phyloP scores from a whole-genome alignment of 495 filamentous ascomycete genomes.

The Aspergillus campestris region DNA sequence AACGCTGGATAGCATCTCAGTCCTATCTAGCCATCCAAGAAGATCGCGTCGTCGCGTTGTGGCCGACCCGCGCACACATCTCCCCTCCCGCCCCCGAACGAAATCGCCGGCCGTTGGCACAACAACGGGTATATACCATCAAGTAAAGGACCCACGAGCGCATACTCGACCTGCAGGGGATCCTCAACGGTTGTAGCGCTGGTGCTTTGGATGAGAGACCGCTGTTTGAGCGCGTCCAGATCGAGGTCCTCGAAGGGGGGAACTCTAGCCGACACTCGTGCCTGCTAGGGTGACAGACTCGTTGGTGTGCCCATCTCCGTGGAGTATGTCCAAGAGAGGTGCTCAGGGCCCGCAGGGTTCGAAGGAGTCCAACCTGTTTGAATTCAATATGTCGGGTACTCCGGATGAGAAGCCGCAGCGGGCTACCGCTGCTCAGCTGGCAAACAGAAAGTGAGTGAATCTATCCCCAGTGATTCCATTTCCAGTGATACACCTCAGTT shows the following conservation, averaged over 20 bases:
- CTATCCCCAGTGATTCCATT: constrained; percentile 5
- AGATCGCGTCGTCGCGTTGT: no score
- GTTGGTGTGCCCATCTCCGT: constrained; percentile 1
- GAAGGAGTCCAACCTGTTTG: constrained; percentile 19
- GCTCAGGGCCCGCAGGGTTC: constrained; percentile 29
- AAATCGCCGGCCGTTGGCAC: no score
- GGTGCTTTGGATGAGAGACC: constrained; percentile 9
- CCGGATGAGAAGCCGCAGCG: constrained; percentile 40
- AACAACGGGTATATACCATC: neutral
- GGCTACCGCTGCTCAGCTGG: constrained; percentile 45
- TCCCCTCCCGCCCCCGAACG: no score
- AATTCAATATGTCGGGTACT: constrained; percentile 33
- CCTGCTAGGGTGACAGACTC: neutral
- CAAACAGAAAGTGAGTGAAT: constrained; percentile 43
- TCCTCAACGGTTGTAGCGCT: neutral
- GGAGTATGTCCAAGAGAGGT: constrained; percentile 32
- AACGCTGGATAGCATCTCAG: no score
- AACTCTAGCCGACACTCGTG: constrained; percentile 7
- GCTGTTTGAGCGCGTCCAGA: neutral
- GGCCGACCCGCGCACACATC: no score
- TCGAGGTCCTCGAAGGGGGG: constrained; percentile 5
- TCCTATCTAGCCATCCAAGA: no score
- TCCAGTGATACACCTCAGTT: no score
- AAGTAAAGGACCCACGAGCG: neutral
- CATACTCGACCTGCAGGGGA: neutral